phyloP scores from a whole-genome alignment of 2,329 filamentous ascomycete genomes.

The Fusarium sp. region DNA sequence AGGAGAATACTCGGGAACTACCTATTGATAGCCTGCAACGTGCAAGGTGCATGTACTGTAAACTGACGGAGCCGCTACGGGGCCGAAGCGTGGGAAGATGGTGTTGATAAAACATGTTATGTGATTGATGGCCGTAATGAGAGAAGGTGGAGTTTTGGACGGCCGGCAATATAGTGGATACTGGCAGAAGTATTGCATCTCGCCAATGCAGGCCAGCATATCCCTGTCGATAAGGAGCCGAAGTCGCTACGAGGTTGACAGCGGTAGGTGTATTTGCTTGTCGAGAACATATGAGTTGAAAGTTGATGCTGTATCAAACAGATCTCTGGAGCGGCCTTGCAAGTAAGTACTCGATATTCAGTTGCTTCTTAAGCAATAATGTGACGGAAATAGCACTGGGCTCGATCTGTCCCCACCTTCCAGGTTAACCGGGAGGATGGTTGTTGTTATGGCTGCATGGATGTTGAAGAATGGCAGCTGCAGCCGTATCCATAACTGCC shows the following conservation, averaged over 20 bases:
- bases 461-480: conserved; percentile 19
- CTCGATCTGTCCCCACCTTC: not conserved
- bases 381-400: not conserved
- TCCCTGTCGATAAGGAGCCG: conserved; percentile 14
- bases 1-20: not conserved
- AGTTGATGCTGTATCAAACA: not conserved
- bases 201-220: conserved; percentile 20
- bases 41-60: not conserved
- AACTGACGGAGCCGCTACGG: conserved; percentile 30
- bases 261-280: not conserved
- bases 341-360: not conserved
- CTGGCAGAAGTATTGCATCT: conserved; percentile 12
- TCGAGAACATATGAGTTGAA: not conserved
- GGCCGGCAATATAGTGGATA: conserved; percentile 10
- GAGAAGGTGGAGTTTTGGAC: conserved; percentile 12
- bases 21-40: not conserved
- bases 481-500: conserved; percentile 15
- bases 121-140: conserved; percentile 41
- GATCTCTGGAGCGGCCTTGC: not conserved
- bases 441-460: conserved; percentile 7
- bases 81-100: conserved; percentile 19
- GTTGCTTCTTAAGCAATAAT: not conserved
- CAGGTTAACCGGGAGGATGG: not conserved
- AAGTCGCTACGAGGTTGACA: conserved; percentile 6
- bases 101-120: conserved; percentile 38